Evolutionary conservation across 768 basidiomycete species (phyloP).

Genomic region (Boletus subparvulus): DNA sequence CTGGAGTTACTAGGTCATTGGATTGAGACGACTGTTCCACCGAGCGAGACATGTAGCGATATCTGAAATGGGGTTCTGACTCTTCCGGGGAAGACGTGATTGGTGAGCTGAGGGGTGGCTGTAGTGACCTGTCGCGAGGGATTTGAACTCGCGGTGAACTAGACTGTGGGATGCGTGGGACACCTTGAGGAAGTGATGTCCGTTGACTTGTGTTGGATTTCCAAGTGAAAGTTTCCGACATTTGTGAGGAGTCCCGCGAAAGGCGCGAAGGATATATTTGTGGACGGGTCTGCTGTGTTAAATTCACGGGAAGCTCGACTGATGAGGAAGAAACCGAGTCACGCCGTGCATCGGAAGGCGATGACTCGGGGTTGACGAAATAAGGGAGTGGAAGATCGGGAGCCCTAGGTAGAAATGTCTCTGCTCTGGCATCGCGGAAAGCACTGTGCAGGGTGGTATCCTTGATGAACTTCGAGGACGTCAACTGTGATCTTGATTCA

Average conservation of each 20-base stretch:
- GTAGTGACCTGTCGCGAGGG: conserved; percentile 4
- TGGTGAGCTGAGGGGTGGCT: conserved; percentile 8
- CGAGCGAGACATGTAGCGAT: conserved; percentile 1
- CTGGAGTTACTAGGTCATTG: conserved; percentile 5
- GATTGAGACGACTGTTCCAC: background rate
- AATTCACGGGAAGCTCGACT: background rate
- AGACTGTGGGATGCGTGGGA: background rate
- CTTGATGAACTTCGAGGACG: conserved; percentile 27
- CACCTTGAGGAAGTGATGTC: conserved; percentile 2
- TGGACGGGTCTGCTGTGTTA: background rate
- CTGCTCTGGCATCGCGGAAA: conserved; percentile 35
- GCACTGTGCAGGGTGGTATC: conserved; percentile 28
- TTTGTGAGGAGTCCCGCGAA: conserved; percentile 7
- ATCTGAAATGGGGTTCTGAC: conserved; percentile 3
- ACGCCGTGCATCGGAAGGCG: too few species aligned
- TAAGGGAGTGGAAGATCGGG: conserved; percentile 27
- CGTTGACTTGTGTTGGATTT: background rate
- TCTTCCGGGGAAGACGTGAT: conserved; percentile 22
- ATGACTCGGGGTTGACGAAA: background rate
- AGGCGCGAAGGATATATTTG: background rate
- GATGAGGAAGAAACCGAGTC: background rate
- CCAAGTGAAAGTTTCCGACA: background rate
- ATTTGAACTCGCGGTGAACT: conserved; percentile 17
- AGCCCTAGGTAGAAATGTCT: conserved; percentile 27
- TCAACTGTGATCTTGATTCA: background rate